phyloP scores from a whole-genome alignment of 108 stramenopile species.

The Fragilariopsis cylindrus region DNA sequence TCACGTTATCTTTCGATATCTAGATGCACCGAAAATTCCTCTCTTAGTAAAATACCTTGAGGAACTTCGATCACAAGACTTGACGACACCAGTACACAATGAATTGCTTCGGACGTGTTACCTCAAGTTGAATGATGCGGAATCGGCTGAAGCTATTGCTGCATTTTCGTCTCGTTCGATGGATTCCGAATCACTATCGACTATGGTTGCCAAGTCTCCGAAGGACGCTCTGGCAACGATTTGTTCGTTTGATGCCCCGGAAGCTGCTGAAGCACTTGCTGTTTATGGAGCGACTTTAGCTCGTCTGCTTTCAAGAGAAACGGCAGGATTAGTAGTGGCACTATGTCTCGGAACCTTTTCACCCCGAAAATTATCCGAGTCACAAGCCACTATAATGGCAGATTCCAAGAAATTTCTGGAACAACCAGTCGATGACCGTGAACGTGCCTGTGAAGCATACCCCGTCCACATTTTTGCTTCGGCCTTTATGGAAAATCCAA shows the following conservation, averaged over 20 bases:
- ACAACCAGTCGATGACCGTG: constrained; percentile 26
- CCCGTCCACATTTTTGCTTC: constrained; percentile 81
- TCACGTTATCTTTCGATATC: constrained; percentile 91
- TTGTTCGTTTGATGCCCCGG: constrained; percentile 76
- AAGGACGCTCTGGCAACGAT: constrained; percentile 79
- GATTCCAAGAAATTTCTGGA: constrained; percentile 46
- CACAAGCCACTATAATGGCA: constrained; percentile 40
- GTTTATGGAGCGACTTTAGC: constrained; percentile 70
- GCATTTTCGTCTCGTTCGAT: constrained; percentile 47
- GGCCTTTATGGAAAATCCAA: constrained; percentile 80
- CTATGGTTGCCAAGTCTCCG: constrained; percentile 69
- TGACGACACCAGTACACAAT: constrained; percentile 73
- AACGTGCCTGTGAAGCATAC: constrained; percentile 56
- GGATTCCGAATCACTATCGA: constrained; percentile 51
- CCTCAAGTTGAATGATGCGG: constrained; percentile 77
- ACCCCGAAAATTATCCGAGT: constrained; percentile 56
- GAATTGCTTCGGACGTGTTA: constrained; percentile 83
- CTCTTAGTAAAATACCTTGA: constrained; percentile 89
- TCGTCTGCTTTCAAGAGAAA: constrained; percentile 74
- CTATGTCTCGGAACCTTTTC: constrained; percentile 85
- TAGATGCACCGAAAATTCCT: constrained; percentile 91
- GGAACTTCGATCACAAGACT: constrained; percentile 54
- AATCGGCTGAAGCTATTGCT: constrained; percentile 72
- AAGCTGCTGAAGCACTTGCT: constrained; percentile 71
- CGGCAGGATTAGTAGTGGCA: constrained; percentile 80